Percentiles rank a stretch among this genome's conserved stretches.
phyloP scores from a whole-genome alignment of 208 protist species.

The Trypanosoma platydactyli region DNA sequence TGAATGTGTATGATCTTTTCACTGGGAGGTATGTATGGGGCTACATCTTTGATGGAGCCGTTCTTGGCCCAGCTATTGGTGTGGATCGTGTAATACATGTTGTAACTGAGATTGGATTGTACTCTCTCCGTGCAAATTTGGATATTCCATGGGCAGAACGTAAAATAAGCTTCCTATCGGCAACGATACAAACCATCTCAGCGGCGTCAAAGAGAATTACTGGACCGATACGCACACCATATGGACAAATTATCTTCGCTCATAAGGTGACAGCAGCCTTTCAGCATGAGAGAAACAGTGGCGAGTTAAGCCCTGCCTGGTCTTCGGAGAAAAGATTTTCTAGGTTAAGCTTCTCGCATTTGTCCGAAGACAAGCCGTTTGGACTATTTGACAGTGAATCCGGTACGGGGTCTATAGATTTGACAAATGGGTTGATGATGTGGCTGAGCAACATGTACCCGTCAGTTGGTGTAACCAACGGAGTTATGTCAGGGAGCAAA shows the following conservation, averaged over 20 bases:
- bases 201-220: background rate
- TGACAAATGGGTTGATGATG: conserved; percentile 7
- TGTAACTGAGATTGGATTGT: background rate
- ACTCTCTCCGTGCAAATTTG: conserved; percentile 10
- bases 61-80: conserved; percentile 19
- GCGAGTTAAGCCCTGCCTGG: background rate
- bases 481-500: background rate
- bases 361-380: background rate
- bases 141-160: conserved; percentile 3
- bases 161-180: no score
- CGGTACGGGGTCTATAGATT: conserved; percentile 7
- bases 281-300: background rate
- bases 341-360: background rate
- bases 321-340: conserved; percentile 7
- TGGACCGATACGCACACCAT: conserved; percentile 16
- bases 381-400: conserved; percentile 4
- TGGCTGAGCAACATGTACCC: conserved; percentile 9
- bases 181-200: background rate
- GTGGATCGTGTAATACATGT: conserved; percentile 21
- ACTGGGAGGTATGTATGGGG: conserved; percentile 23
- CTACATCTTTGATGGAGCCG: conserved; percentile 9
- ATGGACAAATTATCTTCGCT: conserved; percentile 23
- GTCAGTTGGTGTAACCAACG: background rate
- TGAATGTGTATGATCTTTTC: conserved; percentile 31
- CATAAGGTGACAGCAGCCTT: background rate